Evolutionary conservation across 768 basidiomycete species (phyloP), one percentile per base, ranked within the genome.

Genomic region (Boletus pseudo-olivaceus): DNA sequence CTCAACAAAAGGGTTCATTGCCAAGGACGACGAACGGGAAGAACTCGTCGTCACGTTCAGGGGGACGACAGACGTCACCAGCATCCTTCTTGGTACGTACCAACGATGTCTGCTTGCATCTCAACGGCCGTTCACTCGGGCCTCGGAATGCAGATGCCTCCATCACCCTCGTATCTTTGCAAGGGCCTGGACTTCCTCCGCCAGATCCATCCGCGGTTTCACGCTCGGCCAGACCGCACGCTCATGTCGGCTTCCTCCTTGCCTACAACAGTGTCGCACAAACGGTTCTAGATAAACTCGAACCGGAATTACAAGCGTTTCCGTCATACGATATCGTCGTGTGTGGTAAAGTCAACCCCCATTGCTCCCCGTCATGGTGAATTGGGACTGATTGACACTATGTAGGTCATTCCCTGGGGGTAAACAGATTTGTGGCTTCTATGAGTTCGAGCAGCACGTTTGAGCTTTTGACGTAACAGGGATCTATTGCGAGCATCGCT

Each of bases 1-100:
- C 14, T 68, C 72, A 23, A 72, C 73, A 2, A 74, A 74, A 64
- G 78, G 78, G 23, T 80, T 74, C 49, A 68, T 79, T 26, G 77
- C 73, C 1, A 70, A 76, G 19, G 78, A 79, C 53, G 75, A 79
- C 52, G 63, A 56, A 2, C 63, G 69, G 29, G 62, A 71, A 50
- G 78, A 79, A 54, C 64, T 79, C 40, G 56, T 79, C 17, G 64
- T 77, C 26, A 65, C 75, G 27, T 68, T 79, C 44, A 75, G 72
- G 29, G 78, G 78, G 33, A 70, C 74, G 51, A 69, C 66, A 27
- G 64, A 73, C 8, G 3, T 55, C 19, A 30, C 47, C 10, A 55
- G 61, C 50, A 45, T 64, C 39, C 55, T 65, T 42, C 53, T 62
- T 20, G 62, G 61, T 66, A 20, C 20, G 57, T 40, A 48, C 39